A percentile compares a stretch with the other conserved stretches of the same genome.
Conservation (phyloP, 176 grass and related monocot genomes). For the Phoenix roebelenii region DNA sequence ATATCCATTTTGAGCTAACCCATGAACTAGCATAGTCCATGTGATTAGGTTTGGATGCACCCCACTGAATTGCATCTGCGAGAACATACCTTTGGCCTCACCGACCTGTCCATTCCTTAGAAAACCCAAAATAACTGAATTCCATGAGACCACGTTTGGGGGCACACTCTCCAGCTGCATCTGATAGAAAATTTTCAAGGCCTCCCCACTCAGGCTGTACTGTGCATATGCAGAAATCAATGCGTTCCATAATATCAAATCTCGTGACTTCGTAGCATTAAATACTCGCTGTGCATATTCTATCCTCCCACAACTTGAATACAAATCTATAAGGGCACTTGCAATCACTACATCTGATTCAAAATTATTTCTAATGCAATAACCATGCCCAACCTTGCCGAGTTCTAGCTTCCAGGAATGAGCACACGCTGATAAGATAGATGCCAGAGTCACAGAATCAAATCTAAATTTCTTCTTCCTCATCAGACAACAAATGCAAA, state of each 20-base stretch:
- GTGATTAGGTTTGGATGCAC: slow-evolving; percentile 10
- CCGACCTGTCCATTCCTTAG: slow-evolving; percentile 10
- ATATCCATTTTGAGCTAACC: slow-evolving; percentile 14
- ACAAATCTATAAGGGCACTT: slow-evolving; percentile 8
- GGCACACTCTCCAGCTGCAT: slow-evolving; percentile 12
- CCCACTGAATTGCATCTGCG: slow-evolving; percentile 4
- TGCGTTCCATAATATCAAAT: slow-evolving; percentile 14
- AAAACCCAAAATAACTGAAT: slow-evolving; percentile 12
- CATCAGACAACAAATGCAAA: slow-evolving; percentile 6
- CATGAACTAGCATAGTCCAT: slow-evolving; percentile 16
- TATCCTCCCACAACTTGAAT: slow-evolving; percentile 15
- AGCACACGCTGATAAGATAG: slow-evolving; percentile 3
- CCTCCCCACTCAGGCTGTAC: slow-evolving; percentile 3
- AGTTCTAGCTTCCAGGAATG: slow-evolving; percentile 3
- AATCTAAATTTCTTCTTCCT: not conserved
- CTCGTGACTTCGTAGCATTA: slow-evolving; percentile 3
- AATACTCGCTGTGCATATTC: not conserved
- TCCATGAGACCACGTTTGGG: slow-evolving; percentile 18
- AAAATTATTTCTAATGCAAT: slow-evolving; percentile 9
- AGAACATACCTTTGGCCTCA: slow-evolving; percentile 13
- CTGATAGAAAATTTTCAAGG: slow-evolving; percentile 12
- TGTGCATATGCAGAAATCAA: slow-evolving; percentile 18
- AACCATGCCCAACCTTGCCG: slow-evolving; percentile 10
- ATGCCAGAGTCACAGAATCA: slow-evolving; percentile 14
- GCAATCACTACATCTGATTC: slow-evolving; percentile 4